Conservation (phyloP, 2,329 filamentous ascomycete genomes). For the Rugonectria rugulosa region DNA sequence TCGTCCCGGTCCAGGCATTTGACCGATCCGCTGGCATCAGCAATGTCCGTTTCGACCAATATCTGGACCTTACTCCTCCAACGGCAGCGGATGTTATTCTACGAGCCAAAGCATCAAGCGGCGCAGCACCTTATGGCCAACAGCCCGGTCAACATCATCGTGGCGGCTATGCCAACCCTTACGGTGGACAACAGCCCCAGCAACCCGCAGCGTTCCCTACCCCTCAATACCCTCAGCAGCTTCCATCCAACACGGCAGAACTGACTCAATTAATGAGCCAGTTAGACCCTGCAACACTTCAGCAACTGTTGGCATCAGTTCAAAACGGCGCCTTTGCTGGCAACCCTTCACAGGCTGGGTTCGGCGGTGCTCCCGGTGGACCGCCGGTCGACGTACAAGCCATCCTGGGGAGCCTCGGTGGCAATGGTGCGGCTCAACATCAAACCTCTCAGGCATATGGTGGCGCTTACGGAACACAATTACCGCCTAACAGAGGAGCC, state of each 20-base stretch:
- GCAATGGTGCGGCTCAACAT: slow-evolving; percentile 33
- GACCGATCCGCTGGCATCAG: slow-evolving; percentile 77
- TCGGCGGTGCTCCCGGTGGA: slow-evolving; percentile 33
- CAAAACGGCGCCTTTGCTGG: slow-evolving; percentile 38
- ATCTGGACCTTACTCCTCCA: slow-evolving; percentile 79
- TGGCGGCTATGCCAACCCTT: slow-evolving; percentile 42
- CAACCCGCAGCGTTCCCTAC: slow-evolving; percentile 41
- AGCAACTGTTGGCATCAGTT: slow-evolving; percentile 72
- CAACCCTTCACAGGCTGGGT: slow-evolving; percentile 26
- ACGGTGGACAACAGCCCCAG: slow-evolving; percentile 42
- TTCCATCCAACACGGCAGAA: slow-evolving; percentile 52
- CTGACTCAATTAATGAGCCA: slow-evolving; percentile 71
- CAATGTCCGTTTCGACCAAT: slow-evolving; percentile 86
- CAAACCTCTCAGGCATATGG: slow-evolving; percentile 38
- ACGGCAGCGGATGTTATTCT: slow-evolving; percentile 83
- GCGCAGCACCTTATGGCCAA: slow-evolving; percentile 40
- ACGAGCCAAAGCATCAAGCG: slow-evolving; percentile 65
- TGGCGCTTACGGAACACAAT: slow-evolving; percentile 42
- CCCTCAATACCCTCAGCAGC: slow-evolving; percentile 45
- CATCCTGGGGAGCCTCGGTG: slow-evolving; percentile 51
- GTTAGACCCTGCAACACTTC: slow-evolving; percentile 73
- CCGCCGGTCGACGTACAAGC: slow-evolving; percentile 56
- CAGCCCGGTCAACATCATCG: slow-evolving; percentile 29
- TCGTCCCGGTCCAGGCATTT: slow-evolving; percentile 85
- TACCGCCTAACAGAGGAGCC: slow-evolving; percentile 38